Evolutionary conservation across 345 rosid genomes (phyloP).

Genomic region (Litchi chinensis): DNA sequence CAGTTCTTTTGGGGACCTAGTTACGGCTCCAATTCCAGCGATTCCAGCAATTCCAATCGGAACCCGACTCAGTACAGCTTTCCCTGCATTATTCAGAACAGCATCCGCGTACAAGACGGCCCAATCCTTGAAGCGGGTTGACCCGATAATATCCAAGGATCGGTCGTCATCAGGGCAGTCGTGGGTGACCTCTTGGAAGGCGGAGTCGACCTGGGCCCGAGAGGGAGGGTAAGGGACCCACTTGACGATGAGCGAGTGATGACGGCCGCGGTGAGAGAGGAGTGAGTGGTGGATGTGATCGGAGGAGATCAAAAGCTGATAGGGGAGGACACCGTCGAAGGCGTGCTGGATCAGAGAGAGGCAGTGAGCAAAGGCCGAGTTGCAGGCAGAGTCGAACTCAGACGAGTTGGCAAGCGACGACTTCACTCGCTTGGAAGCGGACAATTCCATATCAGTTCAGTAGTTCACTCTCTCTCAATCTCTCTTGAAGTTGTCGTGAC

Average conservation of each 20-base stretch:
- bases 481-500: too few species aligned
- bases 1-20: slow-evolving; percentile 49
- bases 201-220: slow-evolving; percentile 67
- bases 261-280: slow-evolving; percentile 26
- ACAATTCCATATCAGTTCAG: slow-evolving; percentile 47
- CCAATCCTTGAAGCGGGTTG: slow-evolving; percentile 61
- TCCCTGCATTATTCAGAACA: slow-evolving; percentile 67
- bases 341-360: slow-evolving; percentile 72
- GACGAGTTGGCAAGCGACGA: slow-evolving; percentile 40
- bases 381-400: slow-evolving; percentile 65
- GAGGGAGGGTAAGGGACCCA: slow-evolving; percentile 81
- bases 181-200: slow-evolving; percentile 44
- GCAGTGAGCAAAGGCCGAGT: slow-evolving; percentile 63
- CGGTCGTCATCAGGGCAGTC: not conserved
- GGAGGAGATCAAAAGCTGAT: slow-evolving; percentile 76
- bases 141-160: slow-evolving; percentile 27
- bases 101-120: slow-evolving; percentile 62
- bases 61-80: slow-evolving; percentile 54
- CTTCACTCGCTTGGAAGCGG: slow-evolving; percentile 61
- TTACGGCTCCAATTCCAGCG: slow-evolving; percentile 64
- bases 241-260: slow-evolving; percentile 41
- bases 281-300: slow-evolving; percentile 53
- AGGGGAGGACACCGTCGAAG: slow-evolving; percentile 71
- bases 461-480: too few species aligned
- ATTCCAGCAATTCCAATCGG: slow-evolving; percentile 78